Evolutionary conservation across 2,329 filamentous ascomycete genomes (phyloP), one percentile per base, ranked within the genome.

Genomic region (Beauveria sp.): DNA sequence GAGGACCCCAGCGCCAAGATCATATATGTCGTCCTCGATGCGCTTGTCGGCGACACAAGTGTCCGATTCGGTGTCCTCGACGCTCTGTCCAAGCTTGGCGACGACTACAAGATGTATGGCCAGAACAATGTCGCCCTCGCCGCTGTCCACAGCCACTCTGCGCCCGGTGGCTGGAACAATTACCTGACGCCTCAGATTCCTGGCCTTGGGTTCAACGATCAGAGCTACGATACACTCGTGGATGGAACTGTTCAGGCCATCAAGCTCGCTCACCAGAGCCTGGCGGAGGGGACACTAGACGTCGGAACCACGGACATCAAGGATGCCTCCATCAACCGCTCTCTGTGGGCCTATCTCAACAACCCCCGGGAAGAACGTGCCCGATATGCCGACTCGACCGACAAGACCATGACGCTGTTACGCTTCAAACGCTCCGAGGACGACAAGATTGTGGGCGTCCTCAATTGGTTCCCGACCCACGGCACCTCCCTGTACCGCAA

Each of bases 391-490:
- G 64, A 71, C 58, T 79, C 76, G 66, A 71, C 76, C 2, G 82
- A 84, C 76, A 85, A 68, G 70, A 84, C 68, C 5, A 77, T 97
- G 77, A 93, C 90, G 0, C 75, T 96, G 43, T 78, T 97, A 30
- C 87, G 87, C 63, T 93, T 97, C 70, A 85, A 86, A 66, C 83
- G 90, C 42, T 82, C 84, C 9, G 86, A 84, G 0, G 90, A 95
- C 69, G 80, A 82, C 51, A 92, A 91, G 74, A 87, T 87, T 62
- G 84, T 91, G 47, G 93, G 91, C 14, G 79, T 96, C 1, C 75
- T 98, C 62, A 95, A 91, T 18, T 98, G 93, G 90, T 96, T 93
- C 72, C 86, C 93, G 3, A 90, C 93, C 0, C 93, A 98, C 72
- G 93, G 93, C 52, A 98, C 93, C 0, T 96, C 91, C 0, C 84